Evolutionary conservation across 306 rosid genomes (phyloP).

Genomic region (Castanea mollissima): DNA sequence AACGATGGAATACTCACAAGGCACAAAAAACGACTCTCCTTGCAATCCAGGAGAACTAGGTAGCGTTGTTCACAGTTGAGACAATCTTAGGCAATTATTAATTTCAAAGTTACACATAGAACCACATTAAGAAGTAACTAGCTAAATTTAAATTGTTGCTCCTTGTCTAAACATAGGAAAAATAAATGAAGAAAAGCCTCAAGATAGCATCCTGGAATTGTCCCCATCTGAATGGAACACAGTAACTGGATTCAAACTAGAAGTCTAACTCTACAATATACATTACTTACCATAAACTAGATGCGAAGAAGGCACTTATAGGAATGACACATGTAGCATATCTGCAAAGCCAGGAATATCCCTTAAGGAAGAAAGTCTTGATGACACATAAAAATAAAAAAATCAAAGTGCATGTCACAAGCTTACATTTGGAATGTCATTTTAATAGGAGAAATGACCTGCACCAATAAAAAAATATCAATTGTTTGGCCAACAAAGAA

Average conservation of each 20-base stretch:
- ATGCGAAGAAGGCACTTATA: constrained; percentile 32
- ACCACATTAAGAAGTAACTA: not conserved
- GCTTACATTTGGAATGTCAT: constrained; percentile 33
- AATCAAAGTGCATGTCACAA: not conserved
- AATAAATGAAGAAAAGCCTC: not conserved
- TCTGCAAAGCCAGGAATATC: constrained; percentile 13
- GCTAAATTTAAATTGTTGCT: not conserved
- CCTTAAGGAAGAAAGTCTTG: not conserved
- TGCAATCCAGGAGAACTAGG: not conserved
- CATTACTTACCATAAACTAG: constrained; percentile 20
- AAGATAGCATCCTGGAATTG: not conserved
- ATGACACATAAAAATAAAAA: not conserved
- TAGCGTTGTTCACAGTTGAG: not conserved
- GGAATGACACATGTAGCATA: constrained; percentile 30
- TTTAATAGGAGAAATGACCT: constrained; percentile 30
- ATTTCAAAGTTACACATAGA: not conserved
- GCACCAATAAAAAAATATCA: constrained; percentile 2
- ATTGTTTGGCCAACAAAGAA: not conserved
- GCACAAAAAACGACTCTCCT: not conserved
- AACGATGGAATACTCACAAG: not conserved
- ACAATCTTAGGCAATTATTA: not conserved
- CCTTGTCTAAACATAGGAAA: not conserved
- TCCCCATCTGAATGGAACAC: not conserved
- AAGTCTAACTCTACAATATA: not conserved
- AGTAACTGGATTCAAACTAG: not conserved